A percentile compares a stretch with the other conserved stretches of the same genome.
Evolutionary conservation across 495 filamentous ascomycete genomes (phyloP).

Genomic region (Neurospora sp.): DNA sequence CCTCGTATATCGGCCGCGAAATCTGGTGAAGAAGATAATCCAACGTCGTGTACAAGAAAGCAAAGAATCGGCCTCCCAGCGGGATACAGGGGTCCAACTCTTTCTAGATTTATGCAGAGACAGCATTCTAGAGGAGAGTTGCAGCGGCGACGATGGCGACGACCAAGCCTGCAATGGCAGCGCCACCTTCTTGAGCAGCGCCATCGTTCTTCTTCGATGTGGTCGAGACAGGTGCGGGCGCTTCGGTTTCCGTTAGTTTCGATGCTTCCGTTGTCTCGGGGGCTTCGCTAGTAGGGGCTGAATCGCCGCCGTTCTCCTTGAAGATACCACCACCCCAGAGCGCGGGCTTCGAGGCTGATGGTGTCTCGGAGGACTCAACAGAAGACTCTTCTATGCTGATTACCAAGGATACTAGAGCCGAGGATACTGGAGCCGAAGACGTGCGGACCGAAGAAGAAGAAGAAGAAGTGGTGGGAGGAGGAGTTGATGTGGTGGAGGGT

Average conservation of each 20-base stretch:
- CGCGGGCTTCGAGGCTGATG: conserved; percentile 6
- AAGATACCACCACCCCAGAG: conserved; percentile 21
- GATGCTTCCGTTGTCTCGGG: background rate
- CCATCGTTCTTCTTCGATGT: conserved; percentile 28
- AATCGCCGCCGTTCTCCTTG: conserved; percentile 19
- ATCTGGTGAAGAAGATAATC: background rate
- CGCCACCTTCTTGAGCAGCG: conserved; percentile 26
- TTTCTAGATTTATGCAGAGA: background rate
- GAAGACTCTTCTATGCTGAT: background rate
- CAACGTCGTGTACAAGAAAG: background rate
- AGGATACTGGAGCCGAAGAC: conserved; percentile 4
- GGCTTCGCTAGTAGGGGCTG: background rate
- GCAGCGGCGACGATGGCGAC: conserved; percentile 38
- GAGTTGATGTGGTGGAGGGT: conserved; percentile 4
- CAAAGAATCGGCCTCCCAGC: background rate
- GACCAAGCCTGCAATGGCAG: conserved; percentile 35
- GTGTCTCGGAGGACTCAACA: conserved; percentile 1
- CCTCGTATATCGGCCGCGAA: background rate
- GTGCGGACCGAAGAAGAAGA: conserved; percentile 4
- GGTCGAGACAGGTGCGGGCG: conserved; percentile 7
- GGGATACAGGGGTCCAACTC: background rate
- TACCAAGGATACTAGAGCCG: background rate
- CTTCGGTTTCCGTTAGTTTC: background rate
- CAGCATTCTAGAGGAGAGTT: conserved; percentile 24
- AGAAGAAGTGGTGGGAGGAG: conserved; percentile 6